Base-by-base conservation (phyloP, 345 rosid genomes). In the Eutrema yunnanense region DNA sequence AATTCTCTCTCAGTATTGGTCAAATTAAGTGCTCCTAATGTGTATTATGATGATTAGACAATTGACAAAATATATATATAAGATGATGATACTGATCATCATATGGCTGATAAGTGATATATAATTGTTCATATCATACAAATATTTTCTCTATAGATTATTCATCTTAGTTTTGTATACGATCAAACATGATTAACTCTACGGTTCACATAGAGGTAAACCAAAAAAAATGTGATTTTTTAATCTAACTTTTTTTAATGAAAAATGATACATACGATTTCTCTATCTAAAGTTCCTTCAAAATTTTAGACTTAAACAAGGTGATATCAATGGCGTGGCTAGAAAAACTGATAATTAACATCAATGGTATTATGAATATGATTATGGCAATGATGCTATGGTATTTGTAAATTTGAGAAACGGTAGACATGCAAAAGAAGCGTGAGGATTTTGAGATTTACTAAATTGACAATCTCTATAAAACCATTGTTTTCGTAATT, bases 1-100 rank as follows among this genome's bases (percentile, higher is more conserved):
- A 33, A 44, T 56, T 57, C 34, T 69, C 27, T 69, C 36, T 69
- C 46, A 46, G 36, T 46, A 13, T 46, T 69, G 43, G 72, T 54
- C 73, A 67, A 67, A 74, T 56, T 43, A 26, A 74, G 69, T 74
- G 69, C 73, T 74, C 36, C 11, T 47, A 60, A 52, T 46, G 70
- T 69, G 51, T 62, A 54, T 54, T 38, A 37, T 62, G 74, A 46
- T 54, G 74, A 69, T 69, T 34, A 42, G 63, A 58, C 40, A 13
- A 54, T 56, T 14, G 26, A 2, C 26, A 22, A 13, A 8, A 3
- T 2, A 34, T 27, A 22, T 19, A 55, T 43, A 55, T 14, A 37
- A 56, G 26, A 54, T 58, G 66, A 32, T 50, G 33, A 44, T 52
- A 27, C 14, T 62, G 46, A 19, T 62, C 34, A 62, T 54, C 64